A percentile compares a stretch with the other conserved stretches of the same genome.
Conservation (phyloP, 176 grass and related monocot species). For the Saccharum spontaneum region DNA sequence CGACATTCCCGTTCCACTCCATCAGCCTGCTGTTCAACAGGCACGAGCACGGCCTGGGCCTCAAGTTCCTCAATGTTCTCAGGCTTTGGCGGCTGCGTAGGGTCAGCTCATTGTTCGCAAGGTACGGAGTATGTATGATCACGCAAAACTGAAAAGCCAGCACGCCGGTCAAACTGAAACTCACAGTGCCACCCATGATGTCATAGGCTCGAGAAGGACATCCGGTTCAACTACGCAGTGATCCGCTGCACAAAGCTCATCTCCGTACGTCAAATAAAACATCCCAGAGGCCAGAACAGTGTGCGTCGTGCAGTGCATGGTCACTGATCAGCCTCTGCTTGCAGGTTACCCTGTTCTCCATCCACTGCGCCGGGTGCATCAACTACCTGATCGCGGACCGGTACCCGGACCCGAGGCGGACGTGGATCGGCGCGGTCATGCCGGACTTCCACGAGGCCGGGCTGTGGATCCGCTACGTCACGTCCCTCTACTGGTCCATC, state of each 20-base stretch:
- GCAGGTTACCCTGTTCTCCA: conserved; percentile 82
- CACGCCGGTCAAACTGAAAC: not conserved
- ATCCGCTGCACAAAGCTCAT: conserved; percentile 78
- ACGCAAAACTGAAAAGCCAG: not conserved
- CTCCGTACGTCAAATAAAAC: conserved; percentile 35
- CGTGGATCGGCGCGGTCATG: conserved; percentile 87
- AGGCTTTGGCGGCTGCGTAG: conserved; percentile 61
- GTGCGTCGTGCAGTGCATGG: not conserved
- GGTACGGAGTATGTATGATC: conserved; percentile 2
- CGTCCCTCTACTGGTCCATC: conserved; percentile 92
- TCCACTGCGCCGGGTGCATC: conserved; percentile 89
- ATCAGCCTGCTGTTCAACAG: conserved; percentile 47
- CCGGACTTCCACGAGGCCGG: conserved; percentile 77
- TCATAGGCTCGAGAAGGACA: conserved; percentile 74
- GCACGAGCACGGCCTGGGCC: conserved; percentile 45
- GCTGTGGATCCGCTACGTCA: conserved; percentile 83
- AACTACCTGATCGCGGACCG: conserved; percentile 96
- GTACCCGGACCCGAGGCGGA: conserved; percentile 74
- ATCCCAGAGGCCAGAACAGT: not conserved
- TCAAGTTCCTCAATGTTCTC: conserved; percentile 61
- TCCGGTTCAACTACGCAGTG: conserved; percentile 68
- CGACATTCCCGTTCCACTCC: conserved; percentile 61
- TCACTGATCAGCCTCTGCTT: not conserved
- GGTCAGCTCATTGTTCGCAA: conserved; percentile 67
- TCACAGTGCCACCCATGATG: not conserved